A percentile compares a stretch with the other conserved stretches of the same genome.
These are phyloP conservation scores for Diaporthe ilicicola DNA, from an alignment of 2,329 filamentous ascomycete species.

Conservation along the genomic window DNA sequence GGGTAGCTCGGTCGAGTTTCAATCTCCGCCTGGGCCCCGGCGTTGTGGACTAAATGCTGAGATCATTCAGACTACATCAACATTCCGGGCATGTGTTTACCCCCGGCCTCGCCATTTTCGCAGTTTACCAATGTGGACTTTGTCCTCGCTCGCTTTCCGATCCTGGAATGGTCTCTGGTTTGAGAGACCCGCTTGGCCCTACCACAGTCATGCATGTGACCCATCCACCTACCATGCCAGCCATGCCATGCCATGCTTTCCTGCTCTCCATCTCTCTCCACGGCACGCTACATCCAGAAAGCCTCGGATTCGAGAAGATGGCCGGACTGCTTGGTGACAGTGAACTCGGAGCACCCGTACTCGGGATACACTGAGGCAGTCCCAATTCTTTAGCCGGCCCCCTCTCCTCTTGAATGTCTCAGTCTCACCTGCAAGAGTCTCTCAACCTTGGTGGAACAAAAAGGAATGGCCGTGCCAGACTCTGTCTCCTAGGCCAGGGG, in stretches of 20 bases:
- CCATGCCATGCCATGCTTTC: constrained; percentile 1
- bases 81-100: background rate
- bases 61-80: background rate
- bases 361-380: background rate
- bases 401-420: too few relatives aligned
- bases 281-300: background rate
- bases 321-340: background rate
- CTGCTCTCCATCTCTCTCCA: background rate
- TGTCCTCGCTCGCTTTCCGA: constrained; percentile 10
- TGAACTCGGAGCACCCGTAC: background rate
- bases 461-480: background rate
- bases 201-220: background rate
- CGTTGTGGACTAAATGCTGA: background rate
- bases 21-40: background rate
- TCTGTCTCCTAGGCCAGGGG: background rate
- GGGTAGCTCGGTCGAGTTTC: background rate
- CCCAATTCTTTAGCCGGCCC: background rate
- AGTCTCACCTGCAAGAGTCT: constrained; percentile 1
- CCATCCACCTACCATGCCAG: constrained; percentile 8
- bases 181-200: constrained; percentile 11
- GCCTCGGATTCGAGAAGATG: background rate
- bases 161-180: background rate
- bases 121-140: background rate
- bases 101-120: background rate
- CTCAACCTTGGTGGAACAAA: background rate